A percentile compares a stretch with the other conserved stretches of the same genome.
These are phyloP conservation scores for Colletotrichum gloeosporioides DNA, from an alignment of 2,329 filamentous ascomycete genomes.

Conservation along the genomic window DNA sequence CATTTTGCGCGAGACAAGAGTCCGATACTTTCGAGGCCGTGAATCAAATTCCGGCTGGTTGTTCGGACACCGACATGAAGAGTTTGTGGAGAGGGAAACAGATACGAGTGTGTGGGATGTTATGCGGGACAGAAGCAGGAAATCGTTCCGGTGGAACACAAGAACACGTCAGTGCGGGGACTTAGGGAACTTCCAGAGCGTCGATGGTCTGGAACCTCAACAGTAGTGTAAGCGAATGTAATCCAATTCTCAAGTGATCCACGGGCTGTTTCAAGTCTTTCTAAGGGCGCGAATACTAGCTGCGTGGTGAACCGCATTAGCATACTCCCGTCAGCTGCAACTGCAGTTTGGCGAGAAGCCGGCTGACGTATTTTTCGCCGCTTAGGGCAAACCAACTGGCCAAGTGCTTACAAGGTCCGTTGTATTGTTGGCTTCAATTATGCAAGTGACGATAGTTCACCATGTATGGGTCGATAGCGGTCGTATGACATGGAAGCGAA, in stretches of 20 bases:
- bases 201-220: neutral
- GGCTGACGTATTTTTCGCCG: neutral
- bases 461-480: neutral
- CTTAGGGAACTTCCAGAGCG: neutral
- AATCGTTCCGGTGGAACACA: neutral
- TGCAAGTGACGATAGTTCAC: neutral
- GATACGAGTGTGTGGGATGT: neutral
- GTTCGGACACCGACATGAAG: neutral
- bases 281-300: neutral
- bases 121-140: neutral
- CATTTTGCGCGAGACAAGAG: neutral
- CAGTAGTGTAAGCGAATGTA: neutral
- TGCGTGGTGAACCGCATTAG: neutral
- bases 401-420: neutral
- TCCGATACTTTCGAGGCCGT: neutral
- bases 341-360: neutral
- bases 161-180: neutral
- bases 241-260: neutral
- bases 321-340: neutral
- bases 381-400: neutral
- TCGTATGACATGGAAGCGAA: neutral
- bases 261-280: neutral
- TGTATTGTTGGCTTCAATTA: neutral
- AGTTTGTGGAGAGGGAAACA: neutral
- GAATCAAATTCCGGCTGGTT: neutral